A percentile compares a stretch with the other conserved stretches of the same genome.
phyloP scores from a whole-genome alignment of 805 yeast genomes.

The Metschnikowia lachancei region DNA sequence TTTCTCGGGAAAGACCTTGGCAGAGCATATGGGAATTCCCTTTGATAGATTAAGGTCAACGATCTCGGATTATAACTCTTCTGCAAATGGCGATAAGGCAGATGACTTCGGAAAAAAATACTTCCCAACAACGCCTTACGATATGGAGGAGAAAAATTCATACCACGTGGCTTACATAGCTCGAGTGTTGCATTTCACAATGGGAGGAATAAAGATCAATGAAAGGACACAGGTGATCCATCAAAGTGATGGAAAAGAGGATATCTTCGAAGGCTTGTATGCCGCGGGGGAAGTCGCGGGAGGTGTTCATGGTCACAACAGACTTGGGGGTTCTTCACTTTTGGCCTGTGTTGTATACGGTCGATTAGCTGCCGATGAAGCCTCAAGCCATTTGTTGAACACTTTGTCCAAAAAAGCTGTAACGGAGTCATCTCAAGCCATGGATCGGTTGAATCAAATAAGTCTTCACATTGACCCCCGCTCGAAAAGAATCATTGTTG shows the following conservation, averaged over 20 bases:
- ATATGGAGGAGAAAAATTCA: slow-evolving; percentile 27
- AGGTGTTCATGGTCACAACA: slow-evolving; percentile 46
- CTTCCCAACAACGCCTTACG: slow-evolving; percentile 49
- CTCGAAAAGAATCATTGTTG: slow-evolving; percentile 35
- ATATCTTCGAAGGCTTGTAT: slow-evolving; percentile 36
- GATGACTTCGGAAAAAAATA: slow-evolving; percentile 47
- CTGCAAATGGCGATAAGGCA: slow-evolving; percentile 38
- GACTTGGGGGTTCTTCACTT: slow-evolving; percentile 44
- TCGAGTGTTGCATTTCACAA: slow-evolving; percentile 61
- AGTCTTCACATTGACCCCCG: slow-evolving; percentile 27
- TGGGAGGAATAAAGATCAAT: slow-evolving; percentile 66
- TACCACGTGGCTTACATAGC: slow-evolving; percentile 55
- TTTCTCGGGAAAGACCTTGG: slow-evolving; percentile 43
- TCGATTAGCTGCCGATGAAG: slow-evolving; percentile 42
- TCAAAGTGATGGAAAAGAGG: slow-evolving; percentile 23
- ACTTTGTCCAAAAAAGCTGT: slow-evolving; percentile 6
- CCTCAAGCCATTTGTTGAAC: slow-evolving; percentile 28
- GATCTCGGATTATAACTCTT: slow-evolving; percentile 41
- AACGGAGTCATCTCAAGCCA: slow-evolving; percentile 3
- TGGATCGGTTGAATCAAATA: slow-evolving; percentile 19
- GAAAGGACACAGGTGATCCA: slow-evolving; percentile 40
- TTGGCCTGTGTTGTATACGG: slow-evolving; percentile 48
- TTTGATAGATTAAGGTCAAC: slow-evolving; percentile 29
- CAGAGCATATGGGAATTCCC: slow-evolving; percentile 37
- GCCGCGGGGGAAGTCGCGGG: slow-evolving; percentile 48